phyloP scores from a whole-genome alignment of 1,284 basidiomycete genomes.

The Veloboletus limbatus region DNA sequence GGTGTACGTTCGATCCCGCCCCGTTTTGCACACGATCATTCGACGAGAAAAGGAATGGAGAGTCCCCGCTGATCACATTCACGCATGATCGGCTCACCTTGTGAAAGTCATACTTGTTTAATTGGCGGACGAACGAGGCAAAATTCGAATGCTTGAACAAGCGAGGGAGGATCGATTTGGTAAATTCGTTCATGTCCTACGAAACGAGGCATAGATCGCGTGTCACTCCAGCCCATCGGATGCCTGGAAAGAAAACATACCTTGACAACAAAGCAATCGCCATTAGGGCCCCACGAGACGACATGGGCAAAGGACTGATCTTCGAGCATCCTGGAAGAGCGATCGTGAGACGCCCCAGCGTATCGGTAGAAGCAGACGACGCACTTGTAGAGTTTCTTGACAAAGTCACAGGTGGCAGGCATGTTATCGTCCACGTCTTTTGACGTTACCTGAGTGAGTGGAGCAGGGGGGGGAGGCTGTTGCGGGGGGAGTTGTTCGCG shows the following conservation, averaged over 20 bases:
- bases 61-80: too few species aligned
- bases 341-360: constrained; percentile 1
- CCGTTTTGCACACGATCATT: constrained; percentile 12
- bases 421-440: constrained; percentile 53
- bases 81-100: constrained; percentile 59
- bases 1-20: constrained; percentile 11
- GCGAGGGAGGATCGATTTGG: constrained; percentile 88
- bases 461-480: constrained; percentile 20
- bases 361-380: constrained; percentile 14
- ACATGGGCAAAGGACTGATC: constrained; percentile 72
- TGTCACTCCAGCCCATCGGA: too few species aligned
- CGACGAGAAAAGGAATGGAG: constrained; percentile 2
- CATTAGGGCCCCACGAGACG: constrained; percentile 84
- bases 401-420: constrained; percentile 85
- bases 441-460: constrained; percentile 12
- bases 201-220: constrained; percentile 9
- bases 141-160: constrained; percentile 99
- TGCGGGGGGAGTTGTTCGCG: constrained; percentile 28
- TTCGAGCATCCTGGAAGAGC: constrained; percentile 75
- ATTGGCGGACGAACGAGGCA: constrained; percentile 88
- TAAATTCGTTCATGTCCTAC: constrained; percentile 96
- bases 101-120: constrained; percentile 99
- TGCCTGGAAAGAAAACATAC: constrained; percentile 32
- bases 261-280: constrained; percentile 93
- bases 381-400: constrained; percentile 90